Evolutionary conservation across 257 asterid species (phyloP), one percentile per base, ranked within the genome.

Genomic region (Nicotiana undulata): DNA sequence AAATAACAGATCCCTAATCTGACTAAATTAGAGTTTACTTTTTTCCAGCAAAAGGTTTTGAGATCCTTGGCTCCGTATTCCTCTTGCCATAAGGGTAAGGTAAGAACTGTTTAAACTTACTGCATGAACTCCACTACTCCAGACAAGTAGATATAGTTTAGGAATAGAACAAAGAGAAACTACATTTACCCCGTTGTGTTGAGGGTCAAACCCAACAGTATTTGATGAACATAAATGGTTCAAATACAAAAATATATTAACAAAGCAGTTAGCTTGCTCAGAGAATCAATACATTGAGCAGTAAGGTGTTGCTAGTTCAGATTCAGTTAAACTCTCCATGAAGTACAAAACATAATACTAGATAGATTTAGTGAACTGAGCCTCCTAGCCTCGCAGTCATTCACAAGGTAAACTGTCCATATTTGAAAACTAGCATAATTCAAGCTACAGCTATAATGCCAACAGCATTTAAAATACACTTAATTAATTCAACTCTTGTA

Each of bases 11-110:
- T n/a, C 22, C 40, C 78, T 49, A 7, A 40, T 46, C 24, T 46
- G 79, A 49, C 61, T 74, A 74, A 20, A 70, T 44, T 74, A 74
- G 24, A 24, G 78, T 72, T 72, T 49, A 24, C 44, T 74, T 74
- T 74, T 40, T 72, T 20, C 40, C 37, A 26, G 32, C 78, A 46
- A 3, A 72, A 72, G 40, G 5, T 63, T 40, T 40, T 40, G 49
- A 40, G 49, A 40, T 3, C 10, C 49, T 40, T 9, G 49, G 49
- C 3, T 40, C 12, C 49, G 2, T 13, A 72, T 72, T 72, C 40
- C 22, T 72, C 40, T 72, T 44, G 60, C 78, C 37, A 72, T 6
- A 72, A 74, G 77, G 61, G 44, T 59, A 74, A 49, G 55, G 22
- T 46, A 74, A 26, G 24, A 72, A 22, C 51, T 72, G 61, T 15